Percentiles rank a stretch among this genome's conserved stretches.
Conservation (phyloP, 495 filamentous ascomycete genomes). For the Talaromyces ruber region DNA sequence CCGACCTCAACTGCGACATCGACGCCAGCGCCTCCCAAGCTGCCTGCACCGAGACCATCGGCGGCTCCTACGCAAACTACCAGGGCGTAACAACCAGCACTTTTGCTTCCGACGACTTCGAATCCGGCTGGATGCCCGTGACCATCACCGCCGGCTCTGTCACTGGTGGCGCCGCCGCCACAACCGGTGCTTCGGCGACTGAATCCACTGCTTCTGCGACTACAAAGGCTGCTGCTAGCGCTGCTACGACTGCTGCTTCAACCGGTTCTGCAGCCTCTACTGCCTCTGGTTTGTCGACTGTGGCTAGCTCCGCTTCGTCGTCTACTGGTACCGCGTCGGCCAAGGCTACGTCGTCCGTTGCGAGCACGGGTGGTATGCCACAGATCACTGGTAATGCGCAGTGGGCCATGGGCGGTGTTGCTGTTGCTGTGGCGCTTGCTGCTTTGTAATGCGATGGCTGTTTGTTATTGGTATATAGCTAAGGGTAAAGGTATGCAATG, state of each 20-base stretch:
- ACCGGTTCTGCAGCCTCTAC: not conserved
- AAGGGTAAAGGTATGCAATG: not conserved
- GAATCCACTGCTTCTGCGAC: conserved; percentile 7
- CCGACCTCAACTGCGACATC: conserved; percentile 17
- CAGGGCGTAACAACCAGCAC: conserved; percentile 15
- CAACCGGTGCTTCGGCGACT: not conserved
- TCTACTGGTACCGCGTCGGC: not conserved
- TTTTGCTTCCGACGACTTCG: conserved; percentile 7
- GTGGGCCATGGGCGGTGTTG: conserved; percentile 12
- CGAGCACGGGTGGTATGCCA: conserved; percentile 12
- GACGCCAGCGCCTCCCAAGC: conserved; percentile 25
- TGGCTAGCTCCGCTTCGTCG: not conserved
- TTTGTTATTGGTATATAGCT: not conserved
- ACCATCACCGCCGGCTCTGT: conserved; percentile 23
- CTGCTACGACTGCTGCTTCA: not conserved
- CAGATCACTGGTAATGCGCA: conserved; percentile 9
- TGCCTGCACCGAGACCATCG: conserved; percentile 23
- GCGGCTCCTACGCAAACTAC: conserved; percentile 17
- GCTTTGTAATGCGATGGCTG: not conserved
- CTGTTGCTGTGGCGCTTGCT: conserved; percentile 11
- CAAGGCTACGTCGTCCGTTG: not conserved
- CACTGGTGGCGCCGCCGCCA: conserved; percentile 4
- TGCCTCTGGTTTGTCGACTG: not conserved
- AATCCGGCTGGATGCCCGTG: conserved; percentile 16
- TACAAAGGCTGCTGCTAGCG: not conserved